Base-by-base conservation (phyloP, 805 yeast genomes). In the Saccharomycopsis sp. region DNA sequence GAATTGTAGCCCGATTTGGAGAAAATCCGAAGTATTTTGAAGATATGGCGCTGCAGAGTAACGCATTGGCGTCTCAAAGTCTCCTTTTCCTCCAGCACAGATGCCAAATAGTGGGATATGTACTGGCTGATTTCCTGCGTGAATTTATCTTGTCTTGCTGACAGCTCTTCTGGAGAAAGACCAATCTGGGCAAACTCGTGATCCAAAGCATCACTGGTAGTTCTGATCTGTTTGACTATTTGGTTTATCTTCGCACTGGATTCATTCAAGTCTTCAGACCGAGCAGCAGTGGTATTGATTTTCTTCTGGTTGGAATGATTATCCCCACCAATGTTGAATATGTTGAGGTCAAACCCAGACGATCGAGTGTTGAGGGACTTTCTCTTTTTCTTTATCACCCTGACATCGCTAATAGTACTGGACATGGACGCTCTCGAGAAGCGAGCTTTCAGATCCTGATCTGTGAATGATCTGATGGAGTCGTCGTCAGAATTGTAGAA, bases 21-120 rank as follows among this genome's bases (percentile, higher is more conserved):
- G n/a, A 61, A 59, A 14, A 61, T 50, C 14, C 55, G 34, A 1
- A 61, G 54, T 20, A 61, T 61, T 44, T 61, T 59, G 48, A 61
- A 61, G 14, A 61, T 61, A 16, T 59, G 50, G 51, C 46, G 54
- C 41, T 61, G 62, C 20, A 59, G 23, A 2, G n/a, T 4, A 14
- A 54, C 34, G 40, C 62, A 59, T 14, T 50, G 44, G 3, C 34
- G 29, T 20, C 51, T 54, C 21, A 59, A 40, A 15, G 20, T 20
- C 1, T 24, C 21, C 47, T 59, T 58, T 21, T 59, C 60, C 1
- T n/a, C 18, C 12, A 24, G 16, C 5, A 48, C 44, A n/a, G 20
- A 24, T 24, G 34, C 46, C 12, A 56, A 21, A 8, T 24, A 51
- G 15, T 54, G 46, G 2, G 18, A 24, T 50, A 59, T 40, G 12